Conservation (phyloP, 768 basidiomycete species). For the Tephrocybe sp. region DNA sequence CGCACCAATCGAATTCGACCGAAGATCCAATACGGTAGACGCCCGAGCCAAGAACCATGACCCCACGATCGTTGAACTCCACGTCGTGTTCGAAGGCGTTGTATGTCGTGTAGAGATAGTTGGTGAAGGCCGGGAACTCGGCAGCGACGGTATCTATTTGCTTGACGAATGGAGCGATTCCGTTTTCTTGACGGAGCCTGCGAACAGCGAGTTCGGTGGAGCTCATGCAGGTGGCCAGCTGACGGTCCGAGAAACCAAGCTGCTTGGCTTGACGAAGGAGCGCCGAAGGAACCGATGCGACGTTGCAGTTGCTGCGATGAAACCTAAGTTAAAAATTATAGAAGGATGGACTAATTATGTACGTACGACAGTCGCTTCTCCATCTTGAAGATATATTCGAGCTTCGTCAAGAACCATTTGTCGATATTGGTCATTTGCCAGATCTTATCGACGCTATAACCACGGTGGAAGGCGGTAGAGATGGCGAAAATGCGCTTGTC, state of each 20-base stretch:
- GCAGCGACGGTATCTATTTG: slow-evolving; percentile 99
- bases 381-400: slow-evolving; percentile 81
- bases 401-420: slow-evolving; percentile 95
- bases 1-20: slow-evolving; percentile 99
- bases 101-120: slow-evolving; percentile 98
- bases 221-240: slow-evolving; percentile 78
- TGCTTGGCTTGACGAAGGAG: slow-evolving; percentile 86
- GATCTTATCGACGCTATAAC: slow-evolving; percentile 93
- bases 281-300: slow-evolving; percentile 60
- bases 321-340: slow-evolving; percentile 7
- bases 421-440: slow-evolving; percentile 99
- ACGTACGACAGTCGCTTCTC: slow-evolving; percentile 77
- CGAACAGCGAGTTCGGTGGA: slow-evolving; percentile 95
- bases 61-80: slow-evolving; percentile 84
- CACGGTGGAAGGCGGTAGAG: slow-evolving; percentile 88
- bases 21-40: slow-evolving; percentile 99
- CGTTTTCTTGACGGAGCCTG: slow-evolving; percentile 79
- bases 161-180: slow-evolving; percentile 90
- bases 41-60: slow-evolving; percentile 97
- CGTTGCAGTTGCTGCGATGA: slow-evolving; percentile 53
- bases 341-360: not conserved
- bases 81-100: slow-evolving; percentile 96
- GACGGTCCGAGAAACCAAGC: slow-evolving; percentile 93
- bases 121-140: slow-evolving; percentile 98
- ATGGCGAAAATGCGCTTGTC: slow-evolving; percentile 98